Percentiles rank a stretch among this genome's conserved stretches.
Evolutionary conservation across 306 rosid species (phyloP).

Genomic region (Trichosanthes truncata): DNA sequence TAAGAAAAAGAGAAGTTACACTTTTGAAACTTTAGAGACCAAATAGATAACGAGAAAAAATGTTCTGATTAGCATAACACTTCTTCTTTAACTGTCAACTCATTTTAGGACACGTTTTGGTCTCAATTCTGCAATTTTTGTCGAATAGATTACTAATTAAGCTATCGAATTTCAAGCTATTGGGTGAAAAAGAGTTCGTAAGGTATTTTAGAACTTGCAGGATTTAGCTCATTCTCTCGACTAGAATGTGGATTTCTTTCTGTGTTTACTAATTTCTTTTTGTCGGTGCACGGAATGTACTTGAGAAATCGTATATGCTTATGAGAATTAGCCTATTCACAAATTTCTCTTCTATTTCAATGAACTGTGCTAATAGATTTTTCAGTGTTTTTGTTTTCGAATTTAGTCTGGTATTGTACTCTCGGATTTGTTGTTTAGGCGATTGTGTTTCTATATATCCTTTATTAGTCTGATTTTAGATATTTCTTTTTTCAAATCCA

Average conservation of each 20-base stretch:
- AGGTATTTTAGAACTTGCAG: conserved; percentile 28
- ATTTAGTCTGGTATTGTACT: neutral
- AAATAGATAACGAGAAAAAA: too few species aligned
- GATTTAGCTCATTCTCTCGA: neutral
- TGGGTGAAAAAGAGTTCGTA: conserved; percentile 67
- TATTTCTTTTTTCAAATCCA: neutral
- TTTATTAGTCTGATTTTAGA: conserved; percentile 11
- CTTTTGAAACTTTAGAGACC: too few species aligned
- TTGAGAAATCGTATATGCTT: neutral
- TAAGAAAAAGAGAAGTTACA: too few species aligned
- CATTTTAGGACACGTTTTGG: too few species aligned
- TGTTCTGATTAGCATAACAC: too few species aligned
- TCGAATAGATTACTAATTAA: too few species aligned
- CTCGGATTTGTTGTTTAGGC: neutral
- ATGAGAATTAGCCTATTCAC: neutral
- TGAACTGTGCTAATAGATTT: too few species aligned
- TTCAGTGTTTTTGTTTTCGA: neutral
- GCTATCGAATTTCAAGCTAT: conserved; percentile 72
- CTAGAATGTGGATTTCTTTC: neutral
- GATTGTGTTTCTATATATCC: neutral
- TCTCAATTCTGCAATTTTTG: too few species aligned
- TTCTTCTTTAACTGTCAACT: too few species aligned
- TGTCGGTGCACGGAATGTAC: neutral
- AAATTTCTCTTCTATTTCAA: too few species aligned
- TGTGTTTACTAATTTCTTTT: too few species aligned